Conservation (phyloP, 345 rosid species). For the Combretum micranthum region DNA sequence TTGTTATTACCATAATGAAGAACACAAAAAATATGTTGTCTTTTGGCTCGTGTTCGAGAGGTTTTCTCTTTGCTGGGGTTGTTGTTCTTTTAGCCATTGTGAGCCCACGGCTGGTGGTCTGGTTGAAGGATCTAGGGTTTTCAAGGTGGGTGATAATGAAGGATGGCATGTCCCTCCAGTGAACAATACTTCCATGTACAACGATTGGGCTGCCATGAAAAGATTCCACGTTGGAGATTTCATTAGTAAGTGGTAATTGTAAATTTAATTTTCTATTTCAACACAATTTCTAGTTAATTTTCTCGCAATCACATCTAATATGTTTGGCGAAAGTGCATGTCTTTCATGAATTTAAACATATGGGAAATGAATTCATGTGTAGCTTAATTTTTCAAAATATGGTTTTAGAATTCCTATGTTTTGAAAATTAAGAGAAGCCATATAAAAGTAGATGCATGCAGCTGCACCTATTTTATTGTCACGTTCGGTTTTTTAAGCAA, state of each 20-base stretch:
- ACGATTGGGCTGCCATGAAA: conserved; percentile 53
- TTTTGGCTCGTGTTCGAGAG: background rate
- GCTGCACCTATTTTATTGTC: background rate
- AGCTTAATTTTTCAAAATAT: too few relatives aligned
- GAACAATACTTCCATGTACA: conserved; percentile 35
- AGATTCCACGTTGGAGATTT: conserved; percentile 66
- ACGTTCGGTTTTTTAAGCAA: background rate
- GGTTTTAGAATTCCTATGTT: too few relatives aligned
- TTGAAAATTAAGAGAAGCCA: too few relatives aligned
- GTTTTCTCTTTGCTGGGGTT: background rate
- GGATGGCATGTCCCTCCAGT: conserved; percentile 59
- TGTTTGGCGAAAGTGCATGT: too few relatives aligned
- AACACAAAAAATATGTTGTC: conserved; percentile 13
- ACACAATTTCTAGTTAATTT: background rate
- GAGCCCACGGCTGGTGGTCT: conserved; percentile 15
- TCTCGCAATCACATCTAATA: background rate
- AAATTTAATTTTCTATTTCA: background rate
- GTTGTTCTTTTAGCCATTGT: conserved; percentile 14
- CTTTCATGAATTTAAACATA: too few relatives aligned
- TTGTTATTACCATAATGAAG: background rate
- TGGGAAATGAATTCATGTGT: too few relatives aligned
- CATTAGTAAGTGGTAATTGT: conserved; percentile 36
- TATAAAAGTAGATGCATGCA: too few relatives aligned
- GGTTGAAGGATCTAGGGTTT: conserved; percentile 25
- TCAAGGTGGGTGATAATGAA: conserved; percentile 53